Conservation (phyloP, 2,329 filamentous ascomycete species). For the Xylariomycetidae sp. region DNA sequence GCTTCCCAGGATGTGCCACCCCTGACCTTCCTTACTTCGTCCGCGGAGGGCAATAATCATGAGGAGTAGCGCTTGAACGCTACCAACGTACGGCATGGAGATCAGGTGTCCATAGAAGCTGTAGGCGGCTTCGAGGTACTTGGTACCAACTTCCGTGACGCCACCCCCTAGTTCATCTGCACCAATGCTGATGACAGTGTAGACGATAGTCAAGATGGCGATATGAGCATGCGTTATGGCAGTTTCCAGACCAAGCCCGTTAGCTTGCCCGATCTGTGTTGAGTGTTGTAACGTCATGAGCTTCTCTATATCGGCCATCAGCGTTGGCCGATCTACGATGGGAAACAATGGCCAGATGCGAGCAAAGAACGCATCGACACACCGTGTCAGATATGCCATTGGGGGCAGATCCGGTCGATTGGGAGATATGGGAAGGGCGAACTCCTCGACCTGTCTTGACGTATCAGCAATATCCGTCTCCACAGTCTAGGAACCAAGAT, state of each 20-base stretch:
- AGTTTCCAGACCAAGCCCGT: background rate
- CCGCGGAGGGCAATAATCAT: too few relatives aligned
- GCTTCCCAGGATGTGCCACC: too few relatives aligned
- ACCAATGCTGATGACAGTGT: constrained; percentile 15
- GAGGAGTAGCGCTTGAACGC: constrained; percentile 16
- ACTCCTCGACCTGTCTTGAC: constrained; percentile 1
- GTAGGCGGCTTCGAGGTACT: constrained; percentile 16
- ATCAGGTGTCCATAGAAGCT: constrained; percentile 15
- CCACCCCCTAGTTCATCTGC: constrained; percentile 11
- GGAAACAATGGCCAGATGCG: constrained; percentile 17
- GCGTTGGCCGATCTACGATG: constrained; percentile 9
- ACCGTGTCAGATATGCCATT: constrained; percentile 2
- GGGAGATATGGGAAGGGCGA: too few relatives aligned
- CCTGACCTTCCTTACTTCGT: too few relatives aligned
- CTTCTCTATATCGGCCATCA: constrained; percentile 8
- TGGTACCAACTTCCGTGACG: constrained; percentile 7
- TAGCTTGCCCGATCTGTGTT: background rate
- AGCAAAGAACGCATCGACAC: constrained; percentile 13
- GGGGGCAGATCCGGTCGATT: constrained; percentile 11
- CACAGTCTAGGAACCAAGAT: too few relatives aligned
- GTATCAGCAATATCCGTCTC: too few relatives aligned
- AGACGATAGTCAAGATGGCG: constrained; percentile 7
- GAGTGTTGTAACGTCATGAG: background rate
- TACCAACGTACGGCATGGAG: constrained; percentile 12
- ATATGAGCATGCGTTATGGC: constrained; percentile 1